Conservation (phyloP, 495 filamentous ascomycete genomes). For the Terfezia boudieri region DNA sequence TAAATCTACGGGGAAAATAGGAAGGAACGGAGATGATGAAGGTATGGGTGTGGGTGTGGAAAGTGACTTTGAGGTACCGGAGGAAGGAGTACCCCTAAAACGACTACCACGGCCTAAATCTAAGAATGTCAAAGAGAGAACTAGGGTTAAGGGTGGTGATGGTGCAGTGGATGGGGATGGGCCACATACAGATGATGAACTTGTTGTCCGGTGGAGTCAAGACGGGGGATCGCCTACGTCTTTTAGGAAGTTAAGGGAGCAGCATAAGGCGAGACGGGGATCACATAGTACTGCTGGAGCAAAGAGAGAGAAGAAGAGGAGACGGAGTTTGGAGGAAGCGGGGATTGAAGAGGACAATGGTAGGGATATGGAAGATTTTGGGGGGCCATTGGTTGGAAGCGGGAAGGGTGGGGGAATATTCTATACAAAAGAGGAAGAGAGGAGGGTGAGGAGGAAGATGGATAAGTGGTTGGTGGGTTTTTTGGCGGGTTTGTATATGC, state of each 20-base stretch:
- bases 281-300: not conserved
- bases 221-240: not conserved
- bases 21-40: too few species aligned
- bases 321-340: not conserved
- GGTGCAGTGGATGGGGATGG: not conserved
- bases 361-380: slow-evolving; percentile 2
- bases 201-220: not conserved
- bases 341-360: not conserved
- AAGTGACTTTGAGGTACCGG: too few species aligned
- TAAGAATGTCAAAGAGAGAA: too few species aligned
- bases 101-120: too few species aligned
- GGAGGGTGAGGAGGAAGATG: slow-evolving; percentile 44
- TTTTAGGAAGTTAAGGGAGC: not conserved
- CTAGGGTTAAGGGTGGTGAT: not conserved
- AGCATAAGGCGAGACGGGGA: not conserved
- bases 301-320: not conserved
- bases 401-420: not conserved
- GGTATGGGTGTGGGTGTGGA: too few species aligned
- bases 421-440: slow-evolving; percentile 58
- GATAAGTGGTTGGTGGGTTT: slow-evolving; percentile 59
- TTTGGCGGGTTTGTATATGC: slow-evolving; percentile 56
- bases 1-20: too few species aligned
- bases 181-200: not conserved
- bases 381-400: slow-evolving; percentile 3
- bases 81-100: too few species aligned